Base-by-base conservation (phyloP, 768 basidiomycete genomes). In the Peribolospora baueri region DNA sequence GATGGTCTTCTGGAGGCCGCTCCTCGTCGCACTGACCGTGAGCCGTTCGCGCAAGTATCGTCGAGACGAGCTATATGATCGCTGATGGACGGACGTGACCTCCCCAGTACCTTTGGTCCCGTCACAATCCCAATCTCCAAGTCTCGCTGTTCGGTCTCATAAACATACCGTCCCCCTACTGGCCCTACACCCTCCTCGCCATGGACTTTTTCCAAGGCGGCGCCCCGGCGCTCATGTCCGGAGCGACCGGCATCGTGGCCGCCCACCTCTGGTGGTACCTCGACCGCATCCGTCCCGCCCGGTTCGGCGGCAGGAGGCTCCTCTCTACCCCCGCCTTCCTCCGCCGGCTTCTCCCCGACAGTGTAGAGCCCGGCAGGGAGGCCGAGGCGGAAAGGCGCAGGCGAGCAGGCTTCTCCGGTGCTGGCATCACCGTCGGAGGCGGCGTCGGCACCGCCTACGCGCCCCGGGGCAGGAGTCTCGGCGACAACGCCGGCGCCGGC, bases 111-210 rank as follows among this genome's bases (percentile, higher is more conserved):
- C 25, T 25, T 25, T 25, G 74, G 58, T 78, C 80, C 41, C 63
- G 73, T 3, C 76, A 84, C 48, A 74, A 77, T 79, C 36, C 73
- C 5, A 78, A 79, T 37, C 62, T 76, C 7, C 77, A 76, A 61
- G 79, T 82, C 10, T 82, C 80, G 6, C 64, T 90, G 56, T 78
- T 84, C 71, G 86, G 86, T 5, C 73, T 91, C 54, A 55, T 91
- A 61, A 76, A 76, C 13, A 63, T 88, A 57, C 84, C 83, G 1
- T 65, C 82, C 56, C 68, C 69, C 58, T 87, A 80, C 66, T 75
- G 79, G 56, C 82, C 86, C 1, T 85, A 79, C 63, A 71, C 76
- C 45, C 72, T 88, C 63, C 73, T 88, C 52, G 76, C 64, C 43
- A 67, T 90, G 62, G 86, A 88, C 65, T 64, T 82, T 50, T 63